phyloP scores from a whole-genome alignment of 2,329 filamentous ascomycete genomes.

The Colletotrichum higginsianum region DNA sequence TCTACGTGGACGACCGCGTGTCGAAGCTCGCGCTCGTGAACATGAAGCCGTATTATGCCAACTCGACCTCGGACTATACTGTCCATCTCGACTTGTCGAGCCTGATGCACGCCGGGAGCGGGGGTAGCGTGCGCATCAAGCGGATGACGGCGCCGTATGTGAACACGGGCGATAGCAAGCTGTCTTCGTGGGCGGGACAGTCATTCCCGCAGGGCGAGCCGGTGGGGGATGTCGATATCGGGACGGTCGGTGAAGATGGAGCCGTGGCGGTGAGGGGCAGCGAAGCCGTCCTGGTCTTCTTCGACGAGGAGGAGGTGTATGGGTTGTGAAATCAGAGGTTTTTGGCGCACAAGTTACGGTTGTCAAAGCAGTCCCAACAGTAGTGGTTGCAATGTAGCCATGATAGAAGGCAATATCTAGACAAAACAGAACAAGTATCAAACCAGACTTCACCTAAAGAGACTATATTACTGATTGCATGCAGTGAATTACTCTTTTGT shows the following conservation, averaged over 20 bases:
- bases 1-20: conserved; percentile 1
- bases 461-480: too few relatives aligned
- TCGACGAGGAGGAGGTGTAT: not conserved
- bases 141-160: conserved; percentile 35
- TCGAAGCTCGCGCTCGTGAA: conserved; percentile 31
- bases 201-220: conserved; percentile 22
- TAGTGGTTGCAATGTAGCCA: too few relatives aligned
- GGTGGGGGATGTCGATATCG: conserved; percentile 10
- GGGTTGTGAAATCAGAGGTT: not conserved
- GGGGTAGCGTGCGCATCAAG: not conserved
- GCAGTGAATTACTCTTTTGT: rapidly evolving
- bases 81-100: conserved; percentile 10
- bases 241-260: not conserved
- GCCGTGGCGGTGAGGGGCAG: conserved; percentile 17
- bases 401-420: too few relatives aligned
- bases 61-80: conserved; percentile 19
- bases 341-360: too few relatives aligned
- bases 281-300: conserved; percentile 11
- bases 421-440: too few relatives aligned
- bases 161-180: conserved; percentile 10
- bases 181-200: conserved; percentile 17
- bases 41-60: conserved; percentile 31
- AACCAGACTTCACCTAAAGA: too few relatives aligned
- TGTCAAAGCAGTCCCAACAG: too few relatives aligned
- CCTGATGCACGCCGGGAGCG: not conserved